phyloP scores from a whole-genome alignment of 2,329 filamentous ascomycete genomes.

The Cadophora sp. region DNA sequence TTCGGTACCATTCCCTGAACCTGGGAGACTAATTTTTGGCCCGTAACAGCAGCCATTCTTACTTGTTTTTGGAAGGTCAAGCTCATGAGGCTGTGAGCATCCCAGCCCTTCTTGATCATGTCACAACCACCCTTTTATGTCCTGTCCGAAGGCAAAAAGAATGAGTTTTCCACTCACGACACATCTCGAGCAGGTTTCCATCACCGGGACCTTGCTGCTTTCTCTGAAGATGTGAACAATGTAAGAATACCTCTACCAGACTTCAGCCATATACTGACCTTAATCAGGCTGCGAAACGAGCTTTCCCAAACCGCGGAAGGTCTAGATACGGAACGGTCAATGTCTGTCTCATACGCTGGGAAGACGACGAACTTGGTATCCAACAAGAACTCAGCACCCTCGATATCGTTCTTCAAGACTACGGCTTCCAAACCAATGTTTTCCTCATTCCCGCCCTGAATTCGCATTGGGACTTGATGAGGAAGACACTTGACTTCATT shows the following conservation, averaged over 20 bases:
- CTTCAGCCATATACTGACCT: neutral
- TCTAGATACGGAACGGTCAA: conserved; percentile 1
- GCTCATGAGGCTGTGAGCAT: neutral
- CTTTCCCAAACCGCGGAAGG: neutral
- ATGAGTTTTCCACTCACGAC: neutral
- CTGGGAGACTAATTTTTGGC: no score
- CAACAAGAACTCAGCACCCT: neutral
- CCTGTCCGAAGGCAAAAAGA: neutral
- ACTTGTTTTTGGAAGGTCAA: neutral
- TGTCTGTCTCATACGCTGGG: conserved; percentile 2
- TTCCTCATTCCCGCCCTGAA: neutral
- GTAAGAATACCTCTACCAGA: neutral
- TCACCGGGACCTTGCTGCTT: conserved; percentile 1
- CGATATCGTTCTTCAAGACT: neutral
- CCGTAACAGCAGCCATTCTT: neutral
- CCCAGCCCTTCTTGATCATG: neutral
- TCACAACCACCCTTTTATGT: neutral
- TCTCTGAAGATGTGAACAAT: conserved; percentile 1
- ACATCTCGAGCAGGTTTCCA: neutral
- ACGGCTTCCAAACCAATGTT: conserved; percentile 5
- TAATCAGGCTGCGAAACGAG: neutral
- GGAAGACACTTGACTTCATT: conserved; percentile 5
- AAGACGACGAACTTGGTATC: neutral
- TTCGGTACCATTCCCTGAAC: no score
- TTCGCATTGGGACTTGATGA: conserved; percentile 6